A percentile compares a stretch with the other conserved stretches of the same genome.
Conservation (phyloP, 805 yeast genomes). For the Candida palmyrensis region DNA sequence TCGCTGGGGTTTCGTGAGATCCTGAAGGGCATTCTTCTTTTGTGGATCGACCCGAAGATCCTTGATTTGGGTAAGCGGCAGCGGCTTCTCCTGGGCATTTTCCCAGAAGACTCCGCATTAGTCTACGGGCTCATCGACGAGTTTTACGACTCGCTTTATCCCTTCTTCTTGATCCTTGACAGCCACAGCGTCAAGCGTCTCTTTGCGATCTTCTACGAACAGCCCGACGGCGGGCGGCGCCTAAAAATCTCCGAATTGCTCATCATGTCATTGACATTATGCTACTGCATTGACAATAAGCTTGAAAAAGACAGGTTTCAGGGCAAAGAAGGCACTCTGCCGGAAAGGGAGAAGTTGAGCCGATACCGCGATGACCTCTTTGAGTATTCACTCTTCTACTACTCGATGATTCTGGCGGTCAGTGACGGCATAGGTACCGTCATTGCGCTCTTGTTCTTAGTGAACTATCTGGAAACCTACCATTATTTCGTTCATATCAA, state of each 20-base stretch:
- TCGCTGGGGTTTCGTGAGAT: slow-evolving; percentile 19
- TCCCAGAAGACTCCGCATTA: slow-evolving; percentile 16
- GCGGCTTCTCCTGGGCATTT: slow-evolving; percentile 4
- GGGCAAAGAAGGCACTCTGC: not conserved
- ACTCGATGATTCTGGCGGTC: slow-evolving; percentile 17
- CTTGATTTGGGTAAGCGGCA: not conserved
- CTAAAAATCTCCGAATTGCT: slow-evolving; percentile 28
- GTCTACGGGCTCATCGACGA: slow-evolving; percentile 21
- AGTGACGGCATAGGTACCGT: slow-evolving; percentile 19
- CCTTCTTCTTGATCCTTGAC: slow-evolving; percentile 14
- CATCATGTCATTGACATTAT: slow-evolving; percentile 25
- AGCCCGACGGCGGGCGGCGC: not conserved
- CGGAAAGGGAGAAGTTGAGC: not conserved
- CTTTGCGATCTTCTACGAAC: slow-evolving; percentile 21
- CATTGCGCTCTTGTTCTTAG: slow-evolving; percentile 15
- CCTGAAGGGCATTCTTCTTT: slow-evolving; percentile 12
- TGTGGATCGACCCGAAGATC: slow-evolving; percentile 29
- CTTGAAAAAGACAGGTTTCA: slow-evolving; percentile 10
- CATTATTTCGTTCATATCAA: slow-evolving; percentile 36
- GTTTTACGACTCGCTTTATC: slow-evolving; percentile 17
- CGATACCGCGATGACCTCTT: slow-evolving; percentile 2
- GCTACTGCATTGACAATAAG: slow-evolving; percentile 19
- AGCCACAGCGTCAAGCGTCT: slow-evolving; percentile 13
- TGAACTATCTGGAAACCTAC: slow-evolving; percentile 22
- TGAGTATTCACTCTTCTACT: slow-evolving; percentile 9